Evolutionary conservation across 2,329 filamentous ascomycete genomes (phyloP), one percentile per base, ranked within the genome.

Genomic region (Clarireedia monteithiana): DNA sequence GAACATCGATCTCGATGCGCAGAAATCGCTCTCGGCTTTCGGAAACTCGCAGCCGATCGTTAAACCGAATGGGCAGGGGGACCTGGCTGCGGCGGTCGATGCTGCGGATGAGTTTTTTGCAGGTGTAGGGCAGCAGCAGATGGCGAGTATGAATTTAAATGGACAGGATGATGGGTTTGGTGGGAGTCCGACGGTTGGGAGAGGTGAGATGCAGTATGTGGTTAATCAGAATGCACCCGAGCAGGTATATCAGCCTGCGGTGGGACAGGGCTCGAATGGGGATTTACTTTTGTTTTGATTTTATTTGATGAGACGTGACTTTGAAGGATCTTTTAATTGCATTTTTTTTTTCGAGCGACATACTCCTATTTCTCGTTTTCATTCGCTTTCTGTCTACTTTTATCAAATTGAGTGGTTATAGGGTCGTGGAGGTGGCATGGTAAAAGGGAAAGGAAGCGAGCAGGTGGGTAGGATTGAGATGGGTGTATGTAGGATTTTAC

Each of bases 31-130:
- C 24, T 81, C 78, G 64, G 77, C 79, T 72, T 76, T 84, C 62
- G 80, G 81, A 51, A 74, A 68, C 47, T 66, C 69, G 39, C 67
- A 69, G 47, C 62, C 67, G 34, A 64, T 69, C 49, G 67, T 62
- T 59, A 51, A 62, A 7, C 63, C 62, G 14, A 56, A 62, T 14
- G 58, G 63, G 50, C 56, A 67, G 62, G 72, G 74, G 5, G 79
- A 85, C 66, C 76, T 91, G 56, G 78, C 82, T 3, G 82, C 84
- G 26, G 90, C 90, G 1, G 84, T 95, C 38, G 88, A 80, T 66
- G 91, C 94, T 54, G 92, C 91, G 9, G 92, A 96, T 67, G 83
- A 86, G 15, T 96, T 96, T 72, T 97, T 96, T 71, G 85, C 88
- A 15, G 86, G 84, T 46, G 77, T 91, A n/a, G 84, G 85, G 1